A percentile compares a stretch with the other conserved stretches of the same genome.
Evolutionary conservation across 352 stramenopile genomes (phyloP).

Genomic region (Pythium aristosporum): DNA sequence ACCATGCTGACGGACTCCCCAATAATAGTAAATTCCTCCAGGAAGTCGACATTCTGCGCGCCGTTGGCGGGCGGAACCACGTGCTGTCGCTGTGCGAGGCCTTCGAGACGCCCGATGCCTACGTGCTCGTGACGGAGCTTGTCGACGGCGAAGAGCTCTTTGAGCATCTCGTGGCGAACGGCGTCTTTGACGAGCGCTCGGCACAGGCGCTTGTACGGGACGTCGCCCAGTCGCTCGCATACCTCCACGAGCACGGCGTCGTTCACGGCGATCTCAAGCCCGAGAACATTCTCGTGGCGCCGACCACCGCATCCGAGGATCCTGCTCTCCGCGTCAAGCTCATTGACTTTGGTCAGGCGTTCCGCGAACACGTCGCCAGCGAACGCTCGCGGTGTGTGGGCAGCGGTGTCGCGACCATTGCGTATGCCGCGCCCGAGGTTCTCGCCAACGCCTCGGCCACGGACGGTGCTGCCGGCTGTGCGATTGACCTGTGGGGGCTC

Average conservation of each 20-base stretch:
- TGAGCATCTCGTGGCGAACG: constrained; percentile 29
- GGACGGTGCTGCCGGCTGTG: constrained; percentile 8
- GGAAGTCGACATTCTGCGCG: constrained; percentile 35
- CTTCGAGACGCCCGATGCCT: constrained; percentile 39
- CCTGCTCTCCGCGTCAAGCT: constrained; percentile 38
- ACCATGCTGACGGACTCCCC: neutral
- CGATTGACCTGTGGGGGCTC: constrained; percentile 39
- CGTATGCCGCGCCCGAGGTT: constrained; percentile 36
- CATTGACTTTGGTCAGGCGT: constrained; percentile 68
- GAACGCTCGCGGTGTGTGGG: constrained; percentile 24
- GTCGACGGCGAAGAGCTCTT: constrained; percentile 37
- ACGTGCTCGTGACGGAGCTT: constrained; percentile 39
- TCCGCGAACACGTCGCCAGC: constrained; percentile 20
- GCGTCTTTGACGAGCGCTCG: constrained; percentile 23
- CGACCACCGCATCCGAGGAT: neutral
- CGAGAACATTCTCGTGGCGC: constrained; percentile 34
- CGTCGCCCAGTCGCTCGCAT: constrained; percentile 23
- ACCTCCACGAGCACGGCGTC: constrained; percentile 32
- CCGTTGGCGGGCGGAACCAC: constrained; percentile 28
- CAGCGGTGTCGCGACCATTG: constrained; percentile 33
- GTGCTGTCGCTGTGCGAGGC: constrained; percentile 34
- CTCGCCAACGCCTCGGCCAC: neutral
- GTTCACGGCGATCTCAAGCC: constrained; percentile 41
- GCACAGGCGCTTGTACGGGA: constrained; percentile 24
- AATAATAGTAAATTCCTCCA: constrained; percentile 33